Conservation (phyloP, 2,329 filamentous ascomycete genomes). For the Penicillium verrucosum region DNA sequence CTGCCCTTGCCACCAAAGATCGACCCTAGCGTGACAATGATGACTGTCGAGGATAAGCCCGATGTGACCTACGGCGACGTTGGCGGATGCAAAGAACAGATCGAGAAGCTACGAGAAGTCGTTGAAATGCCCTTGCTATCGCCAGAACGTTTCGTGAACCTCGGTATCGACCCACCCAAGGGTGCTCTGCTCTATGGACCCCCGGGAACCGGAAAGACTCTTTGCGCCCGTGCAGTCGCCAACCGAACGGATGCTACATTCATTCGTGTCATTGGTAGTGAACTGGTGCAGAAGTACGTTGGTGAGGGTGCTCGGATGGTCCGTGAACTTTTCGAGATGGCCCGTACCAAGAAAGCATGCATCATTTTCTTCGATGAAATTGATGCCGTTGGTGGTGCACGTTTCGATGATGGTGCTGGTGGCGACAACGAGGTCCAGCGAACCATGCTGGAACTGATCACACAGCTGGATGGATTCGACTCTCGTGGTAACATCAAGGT, state of each 20-base stretch:
- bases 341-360: slow-evolving; percentile 97
- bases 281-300: slow-evolving; percentile 98
- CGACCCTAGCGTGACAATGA: slow-evolving; percentile 98
- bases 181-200: slow-evolving; percentile 94
- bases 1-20: slow-evolving; percentile 96
- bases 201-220: slow-evolving; percentile 97
- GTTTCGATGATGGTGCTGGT: slow-evolving; percentile 93
- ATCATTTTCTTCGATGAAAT: slow-evolving; percentile 99
- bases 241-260: slow-evolving; percentile 98
- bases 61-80: slow-evolving; percentile 99
- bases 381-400: slow-evolving; percentile 89
- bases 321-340: slow-evolving; percentile 98
- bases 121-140: slow-evolving; percentile 97
- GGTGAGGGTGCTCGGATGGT: slow-evolving; percentile 98
- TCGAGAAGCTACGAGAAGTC: slow-evolving; percentile 97
- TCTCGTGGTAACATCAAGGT: slow-evolving; percentile 98
- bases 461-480: slow-evolving; percentile 94
- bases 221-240: slow-evolving; percentile 93
- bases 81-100: slow-evolving; percentile 98
- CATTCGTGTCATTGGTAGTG: slow-evolving; percentile 96
- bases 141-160: slow-evolving; percentile 93
- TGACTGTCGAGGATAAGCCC: slow-evolving; percentile 99
- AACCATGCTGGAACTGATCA: slow-evolving; percentile 97
- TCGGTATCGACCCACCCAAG: slow-evolving; percentile 99
- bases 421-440: slow-evolving; percentile 97